These are phyloP conservation scores for Chara braunii DNA, from an alignment of 139 green algal species.

Conservation along the genomic window DNA sequence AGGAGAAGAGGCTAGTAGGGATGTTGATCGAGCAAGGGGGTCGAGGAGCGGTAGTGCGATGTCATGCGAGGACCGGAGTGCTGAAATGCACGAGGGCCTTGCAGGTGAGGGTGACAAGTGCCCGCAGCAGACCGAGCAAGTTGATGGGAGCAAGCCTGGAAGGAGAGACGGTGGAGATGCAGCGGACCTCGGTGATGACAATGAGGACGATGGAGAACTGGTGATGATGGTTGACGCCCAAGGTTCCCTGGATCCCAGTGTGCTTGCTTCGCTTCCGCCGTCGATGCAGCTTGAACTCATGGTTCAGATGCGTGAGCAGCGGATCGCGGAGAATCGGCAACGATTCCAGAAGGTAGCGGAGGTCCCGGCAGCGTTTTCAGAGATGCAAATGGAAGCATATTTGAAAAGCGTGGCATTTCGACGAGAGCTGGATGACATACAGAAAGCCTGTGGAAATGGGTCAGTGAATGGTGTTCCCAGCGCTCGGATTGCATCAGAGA, in stretches of 20 bases:
- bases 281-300: constrained; percentile 47
- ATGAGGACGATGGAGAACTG: constrained; percentile 20
- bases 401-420: constrained; percentile 38
- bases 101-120: too few species aligned
- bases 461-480: constrained; percentile 11
- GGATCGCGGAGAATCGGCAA: constrained; percentile 41
- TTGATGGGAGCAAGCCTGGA: too few species aligned
- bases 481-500: constrained; percentile 31
- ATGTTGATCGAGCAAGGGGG: too few species aligned
- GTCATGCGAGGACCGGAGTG: too few species aligned
- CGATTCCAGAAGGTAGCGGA: constrained; percentile 34
- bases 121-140: too few species aligned
- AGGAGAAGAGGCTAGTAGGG: too few species aligned
- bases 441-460: background rate
- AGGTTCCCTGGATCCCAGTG: constrained; percentile 23
- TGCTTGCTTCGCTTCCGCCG: constrained; percentile 35
- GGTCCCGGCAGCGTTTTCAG: constrained; percentile 21
- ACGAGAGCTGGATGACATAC: constrained; percentile 14
- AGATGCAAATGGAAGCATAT: constrained; percentile 42
- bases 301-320: constrained; percentile 39
- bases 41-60: too few species aligned
- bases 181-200: constrained; percentile 22
- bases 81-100: too few species aligned
- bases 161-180: too few species aligned
- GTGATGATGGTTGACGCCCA: constrained; percentile 22